Evolutionary conservation across 345 rosid genomes (phyloP).

Genomic region (Cardiospermum halicacabum): DNA sequence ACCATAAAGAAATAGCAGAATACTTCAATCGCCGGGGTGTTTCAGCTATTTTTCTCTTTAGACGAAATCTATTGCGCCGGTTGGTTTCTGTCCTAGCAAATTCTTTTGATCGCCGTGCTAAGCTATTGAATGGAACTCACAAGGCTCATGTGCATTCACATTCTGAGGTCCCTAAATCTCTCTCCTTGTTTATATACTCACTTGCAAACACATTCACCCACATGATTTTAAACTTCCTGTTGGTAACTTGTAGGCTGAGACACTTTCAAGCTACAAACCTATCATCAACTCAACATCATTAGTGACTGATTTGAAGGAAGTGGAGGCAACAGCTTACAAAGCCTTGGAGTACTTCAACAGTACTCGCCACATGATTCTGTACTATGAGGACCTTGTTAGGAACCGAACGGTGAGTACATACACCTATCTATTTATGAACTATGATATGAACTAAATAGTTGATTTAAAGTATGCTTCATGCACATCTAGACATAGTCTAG

Average conservation of each 20-base stretch:
- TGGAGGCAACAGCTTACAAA: conserved; percentile 50
- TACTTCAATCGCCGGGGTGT: conserved; percentile 90
- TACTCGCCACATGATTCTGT: conserved; percentile 70
- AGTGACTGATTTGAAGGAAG: conserved; percentile 54
- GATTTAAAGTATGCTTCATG: neutral
- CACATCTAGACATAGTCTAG: too few species aligned
- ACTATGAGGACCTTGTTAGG: conserved; percentile 76
- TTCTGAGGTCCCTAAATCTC: conserved; percentile 53
- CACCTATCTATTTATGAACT: neutral
- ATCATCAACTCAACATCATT: conserved; percentile 58
- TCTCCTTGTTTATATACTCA: neutral
- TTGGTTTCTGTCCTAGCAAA: conserved; percentile 85
- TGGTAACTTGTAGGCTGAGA: conserved; percentile 52
- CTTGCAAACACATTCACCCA: neutral
- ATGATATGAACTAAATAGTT: neutral
- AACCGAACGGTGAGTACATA: conserved; percentile 46
- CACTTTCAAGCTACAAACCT: conserved; percentile 79
- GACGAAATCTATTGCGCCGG: conserved; percentile 75
- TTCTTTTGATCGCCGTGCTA: conserved; percentile 79
- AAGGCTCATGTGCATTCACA: conserved; percentile 95
- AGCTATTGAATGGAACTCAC: conserved; percentile 89
- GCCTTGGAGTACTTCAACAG: conserved; percentile 62
- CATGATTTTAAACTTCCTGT: conserved; percentile 13
- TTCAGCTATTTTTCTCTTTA: conserved; percentile 62
- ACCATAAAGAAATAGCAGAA: conserved; percentile 57